These are phyloP conservation scores for Malus fusca DNA, from an alignment of 306 rosid genomes.

Conservation along the genomic window DNA sequence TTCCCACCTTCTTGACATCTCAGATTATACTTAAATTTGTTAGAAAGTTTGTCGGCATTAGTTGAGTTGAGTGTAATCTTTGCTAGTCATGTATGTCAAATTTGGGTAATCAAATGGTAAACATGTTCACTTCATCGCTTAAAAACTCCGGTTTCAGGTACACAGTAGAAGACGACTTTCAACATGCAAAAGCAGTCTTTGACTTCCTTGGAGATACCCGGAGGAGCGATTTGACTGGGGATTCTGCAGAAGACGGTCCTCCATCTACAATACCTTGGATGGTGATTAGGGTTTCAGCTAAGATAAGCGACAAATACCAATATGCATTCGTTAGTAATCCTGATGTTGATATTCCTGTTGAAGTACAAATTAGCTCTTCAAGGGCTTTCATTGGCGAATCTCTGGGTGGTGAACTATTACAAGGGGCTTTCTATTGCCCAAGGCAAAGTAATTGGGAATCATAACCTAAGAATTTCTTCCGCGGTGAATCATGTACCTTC, in stretches of 20 bases:
- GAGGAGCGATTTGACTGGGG: no score
- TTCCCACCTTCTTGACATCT: no score
- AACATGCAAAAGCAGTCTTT: no score
- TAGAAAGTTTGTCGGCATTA: no score
- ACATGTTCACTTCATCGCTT: not conserved
- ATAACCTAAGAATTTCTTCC: no score
- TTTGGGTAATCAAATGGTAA: not conserved
- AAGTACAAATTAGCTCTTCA: not conserved
- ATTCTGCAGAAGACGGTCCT: no score
- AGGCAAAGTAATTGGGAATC: not conserved
- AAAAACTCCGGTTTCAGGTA: not conserved
- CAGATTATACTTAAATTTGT: no score
- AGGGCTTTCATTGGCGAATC: not conserved
- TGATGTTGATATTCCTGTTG: not conserved
- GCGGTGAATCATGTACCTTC: no score
- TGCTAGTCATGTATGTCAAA: no score
- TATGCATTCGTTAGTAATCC: not conserved
- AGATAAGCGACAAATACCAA: not conserved
- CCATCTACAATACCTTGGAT: not conserved
- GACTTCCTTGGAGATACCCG: no score
- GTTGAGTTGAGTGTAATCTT: no score
- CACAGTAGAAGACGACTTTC: no score
- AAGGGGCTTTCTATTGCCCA: not conserved
- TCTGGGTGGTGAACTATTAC: not conserved
- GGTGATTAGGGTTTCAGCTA: not conserved